Base-by-base conservation (phyloP, 192 early-diverging fungal species). In the Funneliformis geosporum region DNA sequence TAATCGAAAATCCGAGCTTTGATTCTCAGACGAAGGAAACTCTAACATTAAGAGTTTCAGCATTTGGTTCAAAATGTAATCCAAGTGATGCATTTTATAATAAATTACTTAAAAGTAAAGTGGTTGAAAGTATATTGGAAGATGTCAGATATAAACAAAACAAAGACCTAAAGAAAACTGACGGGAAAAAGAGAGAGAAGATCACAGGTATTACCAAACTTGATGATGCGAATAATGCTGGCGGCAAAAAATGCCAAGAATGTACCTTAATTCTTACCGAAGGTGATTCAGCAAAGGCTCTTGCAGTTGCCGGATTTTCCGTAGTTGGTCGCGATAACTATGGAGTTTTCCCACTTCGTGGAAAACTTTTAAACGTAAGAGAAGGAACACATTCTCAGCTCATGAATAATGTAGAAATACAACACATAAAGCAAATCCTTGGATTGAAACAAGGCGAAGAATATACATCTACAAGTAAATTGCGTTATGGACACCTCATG, bases 11-110 rank as follows among this genome's bases (percentile, higher is more conserved):
- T 79, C 95, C 97, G 9, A 85, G 94, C 11, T 99, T 99, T 84
- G 95, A 98, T 84, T 97, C 96, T 42, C 98, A 99, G 85, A 99
- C 96, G 28, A 98, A 99, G 83, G 97, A 98, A 80, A 96, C 87
- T 73, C 88, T 99, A 91, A 99, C 96, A 18, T 84, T 97, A 68
- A 87, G 91, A 50, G 47, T 79, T 27, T 87, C 90, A 0, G 81
- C 89, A 4, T 98, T 99, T 83, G 95, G 94, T 11, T 95, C 94
- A 46, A 95, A 88, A 64, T 96, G 93, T 82, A 82, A 83, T 60
- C 73, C 94, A 11, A 83, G 84, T 16, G 94, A 97, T 11, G 90
- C 94, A 66, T 97, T 98, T 82, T 88, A 93, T 83, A 94, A 92
- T 81, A 44, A 40, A 72, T 60, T 40, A 9, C 38, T 92, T 47